Conservation (phyloP, 176 grass and related monocot genomes). For the Poa annua region DNA sequence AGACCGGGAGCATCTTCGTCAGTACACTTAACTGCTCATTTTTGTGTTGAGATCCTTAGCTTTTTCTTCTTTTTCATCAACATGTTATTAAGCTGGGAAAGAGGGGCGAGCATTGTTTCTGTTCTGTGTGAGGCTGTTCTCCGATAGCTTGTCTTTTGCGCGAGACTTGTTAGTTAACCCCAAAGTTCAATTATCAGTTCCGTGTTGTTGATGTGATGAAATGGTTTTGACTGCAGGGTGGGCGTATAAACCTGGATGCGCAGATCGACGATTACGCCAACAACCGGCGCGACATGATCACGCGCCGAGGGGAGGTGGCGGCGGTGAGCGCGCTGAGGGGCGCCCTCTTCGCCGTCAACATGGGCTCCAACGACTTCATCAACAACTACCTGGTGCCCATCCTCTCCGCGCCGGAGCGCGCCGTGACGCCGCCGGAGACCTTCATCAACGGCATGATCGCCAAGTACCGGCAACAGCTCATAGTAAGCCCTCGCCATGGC, state of each 20-base stretch:
- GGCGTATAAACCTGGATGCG: constrained; percentile 71
- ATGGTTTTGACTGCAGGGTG: constrained; percentile 46
- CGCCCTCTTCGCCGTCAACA: constrained; percentile 69
- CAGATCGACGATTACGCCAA: constrained; percentile 81
- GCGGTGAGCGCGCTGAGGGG: constrained; percentile 55
- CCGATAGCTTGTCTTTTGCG: neutral
- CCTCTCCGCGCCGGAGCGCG: constrained; percentile 56
- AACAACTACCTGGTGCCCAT: constrained; percentile 85
- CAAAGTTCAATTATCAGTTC: neutral
- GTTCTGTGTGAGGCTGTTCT: constrained; percentile 29
- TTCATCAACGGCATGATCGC: constrained; percentile 61
- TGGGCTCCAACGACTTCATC: constrained; percentile 91
- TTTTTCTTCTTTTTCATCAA: neutral
- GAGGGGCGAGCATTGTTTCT: constrained; percentile 30
- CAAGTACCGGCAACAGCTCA: constrained; percentile 70
- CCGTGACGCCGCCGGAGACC: constrained; percentile 44
- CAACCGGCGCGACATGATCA: constrained; percentile 67
- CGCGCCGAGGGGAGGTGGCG: constrained; percentile 45
- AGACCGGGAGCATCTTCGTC: constrained; percentile 77
- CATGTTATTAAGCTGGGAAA: constrained; percentile 24
- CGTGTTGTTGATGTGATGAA: neutral
- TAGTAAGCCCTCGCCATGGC: constrained; percentile 32
- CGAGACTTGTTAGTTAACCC: constrained; percentile 2
- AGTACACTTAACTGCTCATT: constrained; percentile 36
- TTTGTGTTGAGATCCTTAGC: constrained; percentile 26